A percentile compares a stretch with the other conserved stretches of the same genome.
These are phyloP conservation scores for Hibiscus trionum DNA, from an alignment of 345 rosid species.

Conservation along the genomic window DNA sequence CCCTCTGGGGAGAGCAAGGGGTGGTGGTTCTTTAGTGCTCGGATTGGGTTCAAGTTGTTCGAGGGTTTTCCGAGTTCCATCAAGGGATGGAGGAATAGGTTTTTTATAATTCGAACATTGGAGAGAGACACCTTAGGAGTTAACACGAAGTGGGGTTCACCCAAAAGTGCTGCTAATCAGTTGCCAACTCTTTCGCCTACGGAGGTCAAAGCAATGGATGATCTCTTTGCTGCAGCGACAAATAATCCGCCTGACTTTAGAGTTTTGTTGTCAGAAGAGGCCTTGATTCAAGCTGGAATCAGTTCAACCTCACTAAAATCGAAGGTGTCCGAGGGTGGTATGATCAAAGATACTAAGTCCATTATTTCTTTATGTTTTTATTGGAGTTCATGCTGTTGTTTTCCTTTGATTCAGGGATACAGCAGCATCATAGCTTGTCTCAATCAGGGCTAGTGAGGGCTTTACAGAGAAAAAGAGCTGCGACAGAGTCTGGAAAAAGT, in stretches of 20 bases:
- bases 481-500: not conserved
- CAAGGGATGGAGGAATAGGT: not conserved
- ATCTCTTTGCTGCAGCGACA: not conserved
- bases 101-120: not conserved
- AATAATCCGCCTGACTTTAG: not conserved
- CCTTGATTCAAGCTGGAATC: not conserved
- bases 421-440: not conserved
- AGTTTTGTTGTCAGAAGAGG: not conserved
- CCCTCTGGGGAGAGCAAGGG: not conserved
- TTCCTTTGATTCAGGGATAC: not conserved
- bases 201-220: not conserved
- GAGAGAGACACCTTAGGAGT: not conserved
- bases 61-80: not conserved
- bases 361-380: not conserved
- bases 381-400: not conserved
- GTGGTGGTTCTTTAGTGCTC: slow-evolving; percentile 1
- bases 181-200: not conserved
- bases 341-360: not conserved
- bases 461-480: not conserved
- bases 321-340: not conserved
- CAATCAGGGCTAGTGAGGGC: not conserved
- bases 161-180: not conserved
- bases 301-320: not conserved
- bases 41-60: not conserved
- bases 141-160: not conserved